Evolutionary conservation across 1,284 basidiomycete species (phyloP).

Genomic region (Heimioporus retisporus): DNA sequence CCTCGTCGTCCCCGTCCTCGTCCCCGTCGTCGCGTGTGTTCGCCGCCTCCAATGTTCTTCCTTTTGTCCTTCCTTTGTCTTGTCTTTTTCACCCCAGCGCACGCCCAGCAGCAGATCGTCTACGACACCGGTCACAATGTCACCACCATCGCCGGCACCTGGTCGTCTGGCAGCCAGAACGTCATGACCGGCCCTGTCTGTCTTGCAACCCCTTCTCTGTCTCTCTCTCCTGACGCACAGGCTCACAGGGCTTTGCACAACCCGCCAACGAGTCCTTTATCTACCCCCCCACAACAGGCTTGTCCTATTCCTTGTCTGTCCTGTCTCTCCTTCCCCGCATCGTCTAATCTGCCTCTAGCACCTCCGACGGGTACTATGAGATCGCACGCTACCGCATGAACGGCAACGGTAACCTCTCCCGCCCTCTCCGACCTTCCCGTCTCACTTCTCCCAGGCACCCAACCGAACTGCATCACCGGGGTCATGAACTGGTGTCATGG

Average conservation of each 20-base stretch:
- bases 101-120: constrained; percentile 40
- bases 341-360: constrained; percentile 58
- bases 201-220: no score
- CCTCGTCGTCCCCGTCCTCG: no score
- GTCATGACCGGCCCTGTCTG: constrained; percentile 83
- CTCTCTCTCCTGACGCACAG: no score
- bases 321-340: no score
- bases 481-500: constrained; percentile 92
- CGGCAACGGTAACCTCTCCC: constrained; percentile 69
- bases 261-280: constrained; percentile 84
- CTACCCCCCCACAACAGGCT: constrained; percentile 86
- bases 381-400: constrained; percentile 89
- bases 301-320: constrained; percentile 83
- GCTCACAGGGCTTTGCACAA: constrained; percentile 79
- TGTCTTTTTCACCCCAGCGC: no score
- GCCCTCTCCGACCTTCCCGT: background rate
- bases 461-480: constrained; percentile 86
- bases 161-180: constrained; percentile 81
- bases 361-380: constrained; percentile 84
- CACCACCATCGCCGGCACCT: constrained; percentile 82
- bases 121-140: constrained; percentile 62
- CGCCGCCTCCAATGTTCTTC: no score
- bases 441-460: constrained; percentile 58
- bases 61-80: no score
- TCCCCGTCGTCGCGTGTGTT: no score